Percentiles rank a stretch among this genome's conserved stretches.
Conservation (phyloP, 257 asterid species). For the Rhazya stricta region DNA sequence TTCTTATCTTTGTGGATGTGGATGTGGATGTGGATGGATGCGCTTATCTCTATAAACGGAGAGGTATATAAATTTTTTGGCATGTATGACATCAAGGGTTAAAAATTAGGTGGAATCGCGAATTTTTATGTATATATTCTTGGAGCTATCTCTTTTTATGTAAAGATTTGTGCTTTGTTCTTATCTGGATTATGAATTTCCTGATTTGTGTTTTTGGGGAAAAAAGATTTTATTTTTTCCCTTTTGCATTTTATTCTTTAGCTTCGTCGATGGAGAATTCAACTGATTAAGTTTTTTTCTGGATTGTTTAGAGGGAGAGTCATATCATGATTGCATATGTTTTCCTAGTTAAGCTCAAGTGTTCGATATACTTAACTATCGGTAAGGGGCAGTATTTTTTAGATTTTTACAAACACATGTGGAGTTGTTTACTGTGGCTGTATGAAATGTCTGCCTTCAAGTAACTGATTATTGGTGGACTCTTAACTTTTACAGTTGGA, state of each 20-base stretch:
- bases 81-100: not conserved
- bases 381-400: not conserved
- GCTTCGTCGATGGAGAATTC: not conserved
- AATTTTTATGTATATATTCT: no score
- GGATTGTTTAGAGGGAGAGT: not conserved
- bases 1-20: not conserved
- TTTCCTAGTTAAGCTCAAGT: not conserved
- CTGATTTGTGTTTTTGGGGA: not conserved
- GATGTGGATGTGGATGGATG: not conserved
- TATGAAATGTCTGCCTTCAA: not conserved
- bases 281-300: not conserved
- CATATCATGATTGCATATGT: not conserved
- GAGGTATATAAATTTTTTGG: not conserved
- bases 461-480: not conserved
- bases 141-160: not conserved
- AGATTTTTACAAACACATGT: not conserved
- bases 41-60: not conserved
- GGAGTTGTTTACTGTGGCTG: not conserved
- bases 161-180: conserved; percentile 1
- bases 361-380: not conserved
- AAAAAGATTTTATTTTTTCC: not conserved
- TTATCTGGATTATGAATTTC: not conserved
- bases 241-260: not conserved
- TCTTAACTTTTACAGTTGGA: not conserved
- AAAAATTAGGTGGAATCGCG: not conserved